Percentiles rank a stretch among this genome's conserved stretches.
These are phyloP conservation scores for Edaphochlamys debaryana DNA, from an alignment of 139 green algal species.

Conservation along the genomic window DNA sequence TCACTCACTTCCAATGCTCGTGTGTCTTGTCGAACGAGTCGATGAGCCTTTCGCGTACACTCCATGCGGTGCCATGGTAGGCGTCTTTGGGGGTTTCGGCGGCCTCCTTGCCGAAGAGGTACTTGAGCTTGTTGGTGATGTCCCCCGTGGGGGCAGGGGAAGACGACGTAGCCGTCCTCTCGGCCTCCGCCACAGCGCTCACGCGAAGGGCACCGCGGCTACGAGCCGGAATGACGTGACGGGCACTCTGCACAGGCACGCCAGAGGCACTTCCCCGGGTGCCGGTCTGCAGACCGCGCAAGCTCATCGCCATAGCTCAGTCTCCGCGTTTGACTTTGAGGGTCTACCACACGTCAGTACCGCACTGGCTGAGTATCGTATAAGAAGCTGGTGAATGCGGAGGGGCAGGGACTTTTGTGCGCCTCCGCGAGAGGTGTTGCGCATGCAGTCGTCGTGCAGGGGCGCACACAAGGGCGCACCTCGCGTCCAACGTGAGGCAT, in stretches of 20 bases:
- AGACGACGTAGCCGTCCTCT: conserved; percentile 17
- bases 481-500: no score
- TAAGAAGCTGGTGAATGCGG: no score
- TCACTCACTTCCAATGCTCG: conserved; percentile 80
- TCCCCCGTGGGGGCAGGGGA: conserved; percentile 3
- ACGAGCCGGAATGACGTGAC: not conserved
- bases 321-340: not conserved
- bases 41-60: conserved; percentile 86
- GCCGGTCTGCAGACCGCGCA: conserved; percentile 16
- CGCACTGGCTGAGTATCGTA: no score
- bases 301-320: not conserved
- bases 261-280: not conserved
- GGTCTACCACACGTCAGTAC: not conserved
- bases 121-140: conserved; percentile 52
- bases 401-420: no score
- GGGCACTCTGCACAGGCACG: not conserved
- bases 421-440: no score
- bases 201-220: conserved; percentile 24
- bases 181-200: conserved; percentile 45
- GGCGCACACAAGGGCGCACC: no score
- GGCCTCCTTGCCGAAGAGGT: conserved; percentile 46
- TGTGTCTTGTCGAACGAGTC: conserved; percentile 87
- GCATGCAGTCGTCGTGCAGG: no score
- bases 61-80: conserved; percentile 75
- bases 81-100: conserved; percentile 47